Conservation (phyloP, 2,329 filamentous ascomycete genomes). For the Zymoseptoria pseudotritici region DNA sequence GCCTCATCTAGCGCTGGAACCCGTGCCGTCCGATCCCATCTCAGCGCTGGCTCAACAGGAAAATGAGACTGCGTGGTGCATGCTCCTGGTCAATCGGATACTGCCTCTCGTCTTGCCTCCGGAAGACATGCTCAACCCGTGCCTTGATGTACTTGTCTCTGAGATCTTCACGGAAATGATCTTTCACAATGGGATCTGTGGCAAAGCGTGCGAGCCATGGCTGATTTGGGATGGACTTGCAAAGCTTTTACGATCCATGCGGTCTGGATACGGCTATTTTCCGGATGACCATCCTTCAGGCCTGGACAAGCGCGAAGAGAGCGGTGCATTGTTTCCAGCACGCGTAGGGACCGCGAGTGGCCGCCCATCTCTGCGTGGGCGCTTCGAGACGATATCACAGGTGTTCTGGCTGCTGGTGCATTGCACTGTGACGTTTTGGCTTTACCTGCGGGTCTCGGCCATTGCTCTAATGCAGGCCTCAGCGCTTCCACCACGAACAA, state of each 20-base stretch:
- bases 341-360: background rate
- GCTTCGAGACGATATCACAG: constrained; percentile 13
- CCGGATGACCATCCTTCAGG: constrained; percentile 19
- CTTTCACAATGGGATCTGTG: constrained; percentile 71
- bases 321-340: constrained; percentile 42
- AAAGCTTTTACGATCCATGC: constrained; percentile 51
- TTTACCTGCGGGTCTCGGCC: constrained; percentile 55
- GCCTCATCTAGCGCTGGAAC: constrained; percentile 72
- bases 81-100: constrained; percentile 75
- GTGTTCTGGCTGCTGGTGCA: constrained; percentile 14
- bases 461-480: constrained; percentile 59
- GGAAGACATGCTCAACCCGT: constrained; percentile 84
- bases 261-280: constrained; percentile 25
- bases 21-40: constrained; percentile 52
- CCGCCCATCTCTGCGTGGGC: constrained; percentile 3
- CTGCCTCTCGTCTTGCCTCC: constrained; percentile 81
- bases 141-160: constrained; percentile 71
- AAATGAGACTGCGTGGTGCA: constrained; percentile 78
- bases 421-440: constrained; percentile 34
- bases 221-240: constrained; percentile 78
- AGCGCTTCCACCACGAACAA: constrained; percentile 53
- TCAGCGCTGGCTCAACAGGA: constrained; percentile 52
- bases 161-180: constrained; percentile 89
- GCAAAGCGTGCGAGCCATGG: constrained; percentile 79
- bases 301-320: constrained; percentile 47